Percentiles rank a stretch among this genome's conserved stretches.
Conservation (phyloP, 2,329 filamentous ascomycete genomes). For the Alternaria panax region DNA sequence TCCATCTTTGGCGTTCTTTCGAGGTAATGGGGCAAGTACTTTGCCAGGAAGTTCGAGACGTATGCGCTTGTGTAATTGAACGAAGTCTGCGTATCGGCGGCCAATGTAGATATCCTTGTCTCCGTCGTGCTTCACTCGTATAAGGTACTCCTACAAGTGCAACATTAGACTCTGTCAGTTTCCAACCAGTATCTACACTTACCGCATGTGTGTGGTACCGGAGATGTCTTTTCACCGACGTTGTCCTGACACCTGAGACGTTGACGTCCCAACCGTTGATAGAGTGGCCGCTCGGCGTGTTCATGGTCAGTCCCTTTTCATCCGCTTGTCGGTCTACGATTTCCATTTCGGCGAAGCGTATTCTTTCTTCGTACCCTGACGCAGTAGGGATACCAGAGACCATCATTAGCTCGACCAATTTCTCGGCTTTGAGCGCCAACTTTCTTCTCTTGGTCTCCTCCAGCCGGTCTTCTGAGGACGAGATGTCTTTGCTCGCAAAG, state of each 20-base stretch:
- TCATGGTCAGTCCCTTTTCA: constrained; percentile 85
- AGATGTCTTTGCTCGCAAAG: constrained; percentile 96
- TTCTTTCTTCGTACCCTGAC: constrained; percentile 96
- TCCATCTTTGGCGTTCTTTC: constrained; percentile 86
- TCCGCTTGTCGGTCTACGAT: constrained; percentile 94
- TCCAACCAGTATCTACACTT: constrained; percentile 47
- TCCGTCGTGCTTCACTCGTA: constrained; percentile 81
- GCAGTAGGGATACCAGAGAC: constrained; percentile 95
- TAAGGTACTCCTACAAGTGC: constrained; percentile 75
- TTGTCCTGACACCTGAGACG: constrained; percentile 85
- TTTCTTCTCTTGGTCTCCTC: constrained; percentile 97
- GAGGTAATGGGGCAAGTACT: constrained; percentile 82
- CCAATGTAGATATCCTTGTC: constrained; percentile 81
- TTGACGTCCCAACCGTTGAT: constrained; percentile 98
- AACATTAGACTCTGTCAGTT: constrained; percentile 8
- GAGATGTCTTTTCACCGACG: constrained; percentile 82
- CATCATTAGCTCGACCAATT: constrained; percentile 99
- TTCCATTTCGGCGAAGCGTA: constrained; percentile 95
- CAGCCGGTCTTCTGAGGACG: constrained; percentile 91
- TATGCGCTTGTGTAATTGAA: constrained; percentile 77
- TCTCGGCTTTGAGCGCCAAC: constrained; percentile 89
- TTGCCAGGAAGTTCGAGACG: constrained; percentile 89
- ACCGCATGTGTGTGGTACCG: constrained; percentile 91
- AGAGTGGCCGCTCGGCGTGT: constrained; percentile 86
- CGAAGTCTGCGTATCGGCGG: constrained; percentile 88